Base-by-base conservation (phyloP, 1,284 basidiomycete genomes). In the Trichosporon inkin region DNA sequence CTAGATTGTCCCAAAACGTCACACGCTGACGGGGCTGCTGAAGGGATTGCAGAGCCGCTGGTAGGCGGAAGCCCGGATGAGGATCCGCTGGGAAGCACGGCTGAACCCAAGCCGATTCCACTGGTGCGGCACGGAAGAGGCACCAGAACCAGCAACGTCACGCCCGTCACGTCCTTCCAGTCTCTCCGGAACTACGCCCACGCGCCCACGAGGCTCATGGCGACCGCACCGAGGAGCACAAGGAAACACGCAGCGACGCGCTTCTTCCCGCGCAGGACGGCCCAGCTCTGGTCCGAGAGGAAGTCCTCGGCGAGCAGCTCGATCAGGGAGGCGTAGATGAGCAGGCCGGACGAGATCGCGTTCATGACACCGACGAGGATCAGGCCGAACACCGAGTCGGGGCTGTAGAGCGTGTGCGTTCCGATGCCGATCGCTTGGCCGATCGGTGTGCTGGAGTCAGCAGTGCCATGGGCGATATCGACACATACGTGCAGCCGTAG, bases 231-330 rank as follows among this genome's bases (percentile, higher is more conserved):
- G 19, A 36, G 19, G 7, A 53, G 34, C 17, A 53, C 52, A 13
- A 53, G 52, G 1, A 24, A 11, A 20, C 36, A 19, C 17, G 52
- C 52, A 4, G n/a, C 10, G 13, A 53, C 52, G n/a, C 52, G 35
- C 20, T 53, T 53, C 52, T 11, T 20, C 10, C 52, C 52, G 0
- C 52, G 8, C 10, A 53, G 52, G 4, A 53, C 52, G 2, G 52
- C 35, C 52, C 52, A 53, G 20, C 35, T 38, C 13, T 53, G 52
- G 22, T 53, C 52, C 19, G 19, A 37, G 63, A 77, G 74, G 64
- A 76, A 74, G 63, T 75, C 71, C 70, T 75, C 74, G 1, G 71
- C 71, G 70, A 62, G 61, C 72, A 73, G 39, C 41, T 49, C 35
- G 55, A 76, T 70, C 20, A 64, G 68, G 55, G 74, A 62, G 40